A percentile compares a stretch with the other conserved stretches of the same genome.
phyloP scores from a whole-genome alignment of 2,329 filamentous ascomycete genomes.

The Fusarium sp. region DNA sequence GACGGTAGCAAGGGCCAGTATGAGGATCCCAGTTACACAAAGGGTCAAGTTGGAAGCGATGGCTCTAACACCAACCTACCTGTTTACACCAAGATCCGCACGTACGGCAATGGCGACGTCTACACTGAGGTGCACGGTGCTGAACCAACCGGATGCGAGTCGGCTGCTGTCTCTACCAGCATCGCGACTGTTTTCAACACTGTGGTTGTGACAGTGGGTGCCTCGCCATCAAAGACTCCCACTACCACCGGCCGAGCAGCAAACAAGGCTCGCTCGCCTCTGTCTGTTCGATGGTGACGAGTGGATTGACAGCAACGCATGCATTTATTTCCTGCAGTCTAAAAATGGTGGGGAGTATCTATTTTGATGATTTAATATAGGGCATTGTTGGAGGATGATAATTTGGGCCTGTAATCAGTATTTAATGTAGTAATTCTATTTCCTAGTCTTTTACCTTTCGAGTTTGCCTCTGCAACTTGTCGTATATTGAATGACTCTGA shows the following conservation, averaged over 20 bases:
- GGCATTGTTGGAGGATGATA: background rate
- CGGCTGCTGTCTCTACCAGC: conserved; percentile 43
- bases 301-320: background rate
- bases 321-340: conserved; percentile 7
- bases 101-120: conserved; percentile 14
- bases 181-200: conserved; percentile 53
- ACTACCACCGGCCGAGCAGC: background rate
- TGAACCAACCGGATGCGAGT: conserved; percentile 38
- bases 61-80: conserved; percentile 12
- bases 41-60: conserved; percentile 9
- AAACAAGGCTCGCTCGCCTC: conserved; percentile 25
- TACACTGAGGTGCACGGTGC: conserved; percentile 22
- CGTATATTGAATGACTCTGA: background rate
- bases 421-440: conserved; percentile 20
- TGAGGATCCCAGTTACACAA: conserved; percentile 18
- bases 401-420: conserved; percentile 24
- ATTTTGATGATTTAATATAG: background rate
- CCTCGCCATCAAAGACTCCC: conserved; percentile 18
- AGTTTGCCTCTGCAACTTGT: background rate
- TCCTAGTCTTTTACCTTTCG: background rate
- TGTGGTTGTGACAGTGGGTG: conserved; percentile 47
- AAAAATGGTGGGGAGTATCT: conserved; percentile 4
- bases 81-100: conserved; percentile 34
- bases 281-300: conserved; percentile 28
- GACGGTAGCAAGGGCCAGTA: conserved; percentile 18